Evolutionary conservation across 2,329 filamentous ascomycete species (phyloP).

Genomic region (Aspergillus sp.): DNA sequence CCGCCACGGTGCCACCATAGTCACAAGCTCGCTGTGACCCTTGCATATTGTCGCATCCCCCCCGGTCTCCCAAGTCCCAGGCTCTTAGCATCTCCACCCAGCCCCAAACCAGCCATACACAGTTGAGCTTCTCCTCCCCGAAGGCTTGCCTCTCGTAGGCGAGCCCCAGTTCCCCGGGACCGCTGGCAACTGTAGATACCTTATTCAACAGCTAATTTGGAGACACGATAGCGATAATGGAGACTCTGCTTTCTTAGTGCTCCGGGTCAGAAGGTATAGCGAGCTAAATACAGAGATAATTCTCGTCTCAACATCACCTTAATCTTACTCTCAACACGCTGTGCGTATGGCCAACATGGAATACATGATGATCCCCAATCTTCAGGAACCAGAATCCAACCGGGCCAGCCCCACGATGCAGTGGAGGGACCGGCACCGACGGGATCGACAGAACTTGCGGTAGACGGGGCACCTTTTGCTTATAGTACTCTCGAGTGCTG

Average conservation of each 20-base stretch:
- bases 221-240: not conserved
- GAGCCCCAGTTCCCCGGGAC: not conserved
- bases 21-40: not conserved
- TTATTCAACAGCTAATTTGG: not conserved
- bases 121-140: conserved; percentile 5
- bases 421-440: not conserved
- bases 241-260: not conserved
- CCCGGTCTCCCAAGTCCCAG: not conserved
- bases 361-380: not conserved
- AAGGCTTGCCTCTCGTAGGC: not conserved
- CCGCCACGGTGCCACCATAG: not conserved
- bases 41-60: not conserved
- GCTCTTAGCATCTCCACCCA: conserved; percentile 4
- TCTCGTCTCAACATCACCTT: not conserved
- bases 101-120: not conserved
- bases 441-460: not conserved
- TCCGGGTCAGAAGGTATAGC: not conserved
- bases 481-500: not conserved
- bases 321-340: not conserved
- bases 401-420: not conserved
- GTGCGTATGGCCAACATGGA: not conserved
- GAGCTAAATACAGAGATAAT: not conserved
- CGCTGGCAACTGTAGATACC: not conserved
- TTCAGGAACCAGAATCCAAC: not conserved
- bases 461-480: not conserved